Percentiles rank a stretch among this genome's conserved stretches.
Evolutionary conservation across 2,329 filamentous ascomycete species (phyloP).

Genomic region (Colletotrichum sp.): DNA sequence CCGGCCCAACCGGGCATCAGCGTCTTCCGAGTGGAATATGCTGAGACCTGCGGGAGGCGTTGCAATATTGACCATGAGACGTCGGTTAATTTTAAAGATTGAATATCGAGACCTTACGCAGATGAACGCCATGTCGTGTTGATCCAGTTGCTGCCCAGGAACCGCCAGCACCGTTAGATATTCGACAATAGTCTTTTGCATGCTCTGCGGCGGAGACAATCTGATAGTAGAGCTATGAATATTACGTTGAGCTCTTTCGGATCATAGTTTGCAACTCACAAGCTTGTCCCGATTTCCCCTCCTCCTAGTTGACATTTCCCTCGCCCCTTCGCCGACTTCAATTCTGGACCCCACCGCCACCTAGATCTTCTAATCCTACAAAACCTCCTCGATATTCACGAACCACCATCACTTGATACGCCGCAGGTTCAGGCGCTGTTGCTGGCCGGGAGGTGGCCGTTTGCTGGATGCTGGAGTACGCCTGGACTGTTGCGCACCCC

Average conservation of each 20-base stretch:
- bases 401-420: background rate
- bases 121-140: background rate
- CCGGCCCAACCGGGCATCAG: background rate
- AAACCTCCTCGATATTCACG: background rate
- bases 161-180: background rate
- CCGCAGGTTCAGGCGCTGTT: background rate
- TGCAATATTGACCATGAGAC: background rate
- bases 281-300: background rate
- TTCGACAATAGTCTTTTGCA: background rate
- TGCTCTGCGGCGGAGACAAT: background rate
- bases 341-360: no score
- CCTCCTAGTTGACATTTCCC: no score
- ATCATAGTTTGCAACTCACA: background rate
- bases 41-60: background rate
- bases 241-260: background rate
- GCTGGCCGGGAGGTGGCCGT: background rate
- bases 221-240: rapidly evolving
- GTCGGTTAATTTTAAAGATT: background rate
- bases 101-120: background rate
- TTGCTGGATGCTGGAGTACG: no score
- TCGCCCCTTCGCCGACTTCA: no score
- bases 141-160: background rate
- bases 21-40: background rate
- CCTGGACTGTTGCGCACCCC: no score
- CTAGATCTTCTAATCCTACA: no score